phyloP scores from a whole-genome alignment of 495 filamentous ascomycete genomes.

The Lasiosphaeria ovina region DNA sequence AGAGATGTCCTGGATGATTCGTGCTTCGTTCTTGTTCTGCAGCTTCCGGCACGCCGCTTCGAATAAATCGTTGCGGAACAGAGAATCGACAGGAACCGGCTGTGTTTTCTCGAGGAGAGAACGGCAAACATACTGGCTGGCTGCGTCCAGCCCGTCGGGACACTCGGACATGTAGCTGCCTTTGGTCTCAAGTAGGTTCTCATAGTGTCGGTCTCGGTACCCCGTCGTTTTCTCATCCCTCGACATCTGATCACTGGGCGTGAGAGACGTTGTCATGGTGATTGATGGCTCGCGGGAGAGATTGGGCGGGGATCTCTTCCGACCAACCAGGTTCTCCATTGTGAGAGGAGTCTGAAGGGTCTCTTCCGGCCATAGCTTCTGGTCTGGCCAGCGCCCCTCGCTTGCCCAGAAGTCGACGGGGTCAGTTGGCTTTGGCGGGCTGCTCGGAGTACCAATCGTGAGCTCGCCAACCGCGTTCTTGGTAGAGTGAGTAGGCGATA shows the following conservation, averaged over 20 bases:
- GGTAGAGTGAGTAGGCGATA: no score
- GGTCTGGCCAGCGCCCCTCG: slow-evolving; percentile 30
- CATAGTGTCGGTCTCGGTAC: slow-evolving; percentile 38
- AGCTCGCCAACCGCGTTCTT: no score
- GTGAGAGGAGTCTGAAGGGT: neutral
- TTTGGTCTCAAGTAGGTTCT: slow-evolving; percentile 34
- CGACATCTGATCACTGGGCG: slow-evolving; percentile 30
- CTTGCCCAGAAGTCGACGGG: slow-evolving; percentile 26
- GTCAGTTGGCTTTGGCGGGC: slow-evolving; percentile 11
- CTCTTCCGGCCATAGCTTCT: slow-evolving; percentile 9
- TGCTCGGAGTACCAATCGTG: neutral
- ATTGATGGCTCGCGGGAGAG: no score
- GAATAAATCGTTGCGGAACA: slow-evolving; percentile 41
- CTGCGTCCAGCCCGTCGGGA: slow-evolving; percentile 25
- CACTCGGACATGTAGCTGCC: slow-evolving; percentile 42
- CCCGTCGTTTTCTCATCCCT: slow-evolving; percentile 38
- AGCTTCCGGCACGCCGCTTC: slow-evolving; percentile 34
- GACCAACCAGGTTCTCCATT: neutral
- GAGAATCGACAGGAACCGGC: slow-evolving; percentile 30
- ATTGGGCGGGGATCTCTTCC: neutral
- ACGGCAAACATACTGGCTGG: slow-evolving; percentile 29
- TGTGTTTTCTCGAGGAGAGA: slow-evolving; percentile 33
- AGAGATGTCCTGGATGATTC: slow-evolving; percentile 39
- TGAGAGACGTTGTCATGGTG: slow-evolving; percentile 5
- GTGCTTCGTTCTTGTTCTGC: slow-evolving; percentile 37